Evolutionary conservation across 1,284 basidiomycete species (phyloP).

Genomic region (Rhodotorula mucilaginosa): DNA sequence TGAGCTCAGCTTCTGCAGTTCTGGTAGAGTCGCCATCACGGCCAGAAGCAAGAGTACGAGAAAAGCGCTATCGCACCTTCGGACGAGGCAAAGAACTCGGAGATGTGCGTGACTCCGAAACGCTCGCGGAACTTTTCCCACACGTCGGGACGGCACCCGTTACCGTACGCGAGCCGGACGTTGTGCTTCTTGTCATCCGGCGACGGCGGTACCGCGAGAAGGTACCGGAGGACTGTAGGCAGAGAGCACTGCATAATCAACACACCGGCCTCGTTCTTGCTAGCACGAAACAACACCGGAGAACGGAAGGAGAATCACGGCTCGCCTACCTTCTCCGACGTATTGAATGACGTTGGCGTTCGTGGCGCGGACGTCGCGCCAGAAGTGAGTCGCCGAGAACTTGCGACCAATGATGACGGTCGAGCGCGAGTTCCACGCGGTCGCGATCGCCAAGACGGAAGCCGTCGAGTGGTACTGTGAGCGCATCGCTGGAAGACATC

Average conservation of each 20-base stretch:
- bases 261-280: background rate
- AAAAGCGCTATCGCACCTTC: conserved; percentile 37
- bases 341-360: conserved; percentile 48
- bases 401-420: conserved; percentile 50
- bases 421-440: conserved; percentile 42
- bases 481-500: too few relatives aligned
- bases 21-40: too few relatives aligned
- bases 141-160: conserved; percentile 48
- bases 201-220: conserved; percentile 47
- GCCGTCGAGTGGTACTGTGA: conserved; percentile 40
- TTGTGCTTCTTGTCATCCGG: conserved; percentile 48
- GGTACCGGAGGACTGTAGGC: conserved; percentile 35
- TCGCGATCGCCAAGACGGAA: conserved; percentile 46
- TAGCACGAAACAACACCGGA: conserved; percentile 1
- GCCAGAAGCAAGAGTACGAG: background rate
- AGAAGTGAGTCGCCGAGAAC: conserved; percentile 48
- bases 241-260: background rate
- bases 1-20: background rate
- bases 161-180: conserved; percentile 50
- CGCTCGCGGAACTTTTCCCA: conserved; percentile 49
- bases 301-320: too few relatives aligned
- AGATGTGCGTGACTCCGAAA: conserved; percentile 45
- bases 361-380: conserved; percentile 44
- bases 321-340: conserved; percentile 46
- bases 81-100: conserved; percentile 48